Conservation (phyloP, 176 grass and related monocot genomes). For the Avena insularis region DNA sequence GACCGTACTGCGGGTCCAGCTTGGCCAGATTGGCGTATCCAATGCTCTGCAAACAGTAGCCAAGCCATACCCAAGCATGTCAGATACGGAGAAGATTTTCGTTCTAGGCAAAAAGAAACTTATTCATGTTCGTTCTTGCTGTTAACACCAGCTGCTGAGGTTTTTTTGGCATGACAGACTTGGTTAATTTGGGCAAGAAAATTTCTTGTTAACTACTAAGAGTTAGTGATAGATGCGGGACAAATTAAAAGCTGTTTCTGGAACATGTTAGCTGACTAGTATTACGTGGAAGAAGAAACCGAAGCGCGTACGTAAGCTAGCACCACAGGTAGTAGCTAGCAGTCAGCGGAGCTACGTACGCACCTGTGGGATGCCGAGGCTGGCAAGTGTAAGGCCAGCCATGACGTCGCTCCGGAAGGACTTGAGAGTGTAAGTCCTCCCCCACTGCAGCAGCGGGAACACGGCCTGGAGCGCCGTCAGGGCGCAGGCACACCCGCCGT, state of each 20-base stretch:
- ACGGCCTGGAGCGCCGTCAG: conserved; percentile 60
- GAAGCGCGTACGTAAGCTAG: not conserved
- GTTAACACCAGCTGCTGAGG: not conserved
- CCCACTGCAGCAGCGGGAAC: conserved; percentile 92
- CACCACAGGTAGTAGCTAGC: not conserved
- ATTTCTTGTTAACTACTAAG: not conserved
- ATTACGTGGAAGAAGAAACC: not conserved
- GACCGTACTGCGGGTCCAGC: conserved; percentile 89
- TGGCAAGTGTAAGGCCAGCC: conserved; percentile 93
- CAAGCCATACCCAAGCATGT: not conserved
- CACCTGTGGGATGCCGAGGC: conserved; percentile 95
- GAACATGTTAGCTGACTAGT: not conserved
- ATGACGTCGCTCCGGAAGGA: conserved; percentile 82
- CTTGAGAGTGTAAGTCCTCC: conserved; percentile 72
- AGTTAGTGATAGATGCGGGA: not conserved
- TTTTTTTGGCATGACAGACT: not conserved
- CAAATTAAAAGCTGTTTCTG: not conserved
- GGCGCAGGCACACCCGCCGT: conserved; percentile 27
- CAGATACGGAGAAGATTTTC: not conserved
- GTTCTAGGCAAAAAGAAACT: conserved; percentile 14
- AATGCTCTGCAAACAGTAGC: conserved; percentile 71
- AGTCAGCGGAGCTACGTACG: not conserved
- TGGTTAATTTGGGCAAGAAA: conserved; percentile 12
- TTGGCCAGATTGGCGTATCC: conserved; percentile 96
- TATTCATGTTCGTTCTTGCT: not conserved